Percentiles rank a stretch among this genome's conserved stretches.
Conservation (phyloP, 1,139 yeast genomes). For the Lodderomyces beijingensis region DNA sequence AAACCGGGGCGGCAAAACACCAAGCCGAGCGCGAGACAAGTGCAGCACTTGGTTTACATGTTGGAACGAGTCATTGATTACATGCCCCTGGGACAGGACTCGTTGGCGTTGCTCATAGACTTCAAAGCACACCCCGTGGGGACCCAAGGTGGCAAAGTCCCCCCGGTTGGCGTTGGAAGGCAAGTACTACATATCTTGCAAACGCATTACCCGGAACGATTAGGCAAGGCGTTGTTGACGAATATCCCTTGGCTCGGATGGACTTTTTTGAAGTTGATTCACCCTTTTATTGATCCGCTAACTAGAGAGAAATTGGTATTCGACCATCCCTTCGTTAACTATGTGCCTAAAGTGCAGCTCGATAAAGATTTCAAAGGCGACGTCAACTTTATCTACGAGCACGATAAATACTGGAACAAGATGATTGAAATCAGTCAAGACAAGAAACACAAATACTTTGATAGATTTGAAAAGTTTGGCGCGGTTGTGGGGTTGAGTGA, state of each 20-base stretch:
- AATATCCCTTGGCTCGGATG: constrained; percentile 48
- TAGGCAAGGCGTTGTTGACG: constrained; percentile 44
- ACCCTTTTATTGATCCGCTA: constrained; percentile 48
- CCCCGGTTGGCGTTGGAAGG: constrained; percentile 75
- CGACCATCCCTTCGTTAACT: constrained; percentile 45
- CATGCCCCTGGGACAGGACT: constrained; percentile 50
- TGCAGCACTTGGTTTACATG: constrained; percentile 48
- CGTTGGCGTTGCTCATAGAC: constrained; percentile 44
- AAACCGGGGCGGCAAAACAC: constrained; percentile 50
- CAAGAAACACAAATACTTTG: constrained; percentile 32
- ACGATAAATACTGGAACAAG: constrained; percentile 40
- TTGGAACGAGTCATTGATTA: constrained; percentile 43
- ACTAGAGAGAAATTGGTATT: constrained; percentile 47
- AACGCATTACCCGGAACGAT: constrained; percentile 47
- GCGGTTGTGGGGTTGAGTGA: constrained; percentile 51
- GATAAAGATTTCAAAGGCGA: constrained; percentile 45
- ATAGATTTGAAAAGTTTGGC: constrained; percentile 39
- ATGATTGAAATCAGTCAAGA: constrained; percentile 38
- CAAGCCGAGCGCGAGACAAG: constrained; percentile 39
- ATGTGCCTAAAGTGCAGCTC: constrained; percentile 43
- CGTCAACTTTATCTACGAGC: constrained; percentile 40
- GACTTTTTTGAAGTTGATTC: constrained; percentile 43
- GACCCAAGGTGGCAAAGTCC: constrained; percentile 62
- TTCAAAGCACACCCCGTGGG: constrained; percentile 46
- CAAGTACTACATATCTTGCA: constrained; percentile 71